Conservation (phyloP, 2,329 filamentous ascomycete genomes). For the Chaetoscypha palmicola region DNA sequence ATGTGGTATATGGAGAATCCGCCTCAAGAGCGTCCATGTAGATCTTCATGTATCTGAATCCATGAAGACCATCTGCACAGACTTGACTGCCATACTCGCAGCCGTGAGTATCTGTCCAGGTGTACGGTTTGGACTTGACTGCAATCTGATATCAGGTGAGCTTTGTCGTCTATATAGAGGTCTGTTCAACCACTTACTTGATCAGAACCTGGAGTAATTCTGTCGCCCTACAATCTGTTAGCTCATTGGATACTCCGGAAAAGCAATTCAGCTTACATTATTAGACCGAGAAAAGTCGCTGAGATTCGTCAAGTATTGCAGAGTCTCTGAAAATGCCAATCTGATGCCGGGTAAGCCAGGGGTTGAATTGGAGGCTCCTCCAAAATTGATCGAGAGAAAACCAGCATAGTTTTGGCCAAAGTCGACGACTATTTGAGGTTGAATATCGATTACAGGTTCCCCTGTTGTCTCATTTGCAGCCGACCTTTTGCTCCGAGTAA, state of each 20-base stretch:
- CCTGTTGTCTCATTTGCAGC: constrained; percentile 1
- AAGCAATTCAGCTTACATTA: constrained; percentile 30
- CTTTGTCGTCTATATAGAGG: no score
- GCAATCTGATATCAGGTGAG: constrained; percentile 34
- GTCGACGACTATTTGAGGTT: constrained; percentile 40
- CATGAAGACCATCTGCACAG: constrained; percentile 46
- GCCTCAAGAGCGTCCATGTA: constrained; percentile 37
- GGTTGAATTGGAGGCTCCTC: constrained; percentile 27
- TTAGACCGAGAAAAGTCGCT: constrained; percentile 45
- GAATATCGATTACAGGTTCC: constrained; percentile 4
- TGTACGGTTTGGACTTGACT: constrained; percentile 36
- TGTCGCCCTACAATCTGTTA: constrained; percentile 27
- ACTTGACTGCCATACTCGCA: constrained; percentile 39
- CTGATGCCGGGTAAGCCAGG: constrained; percentile 37
- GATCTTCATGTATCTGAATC: constrained; percentile 46
- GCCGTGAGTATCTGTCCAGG: constrained; percentile 40
- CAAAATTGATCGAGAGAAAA: constrained; percentile 37
- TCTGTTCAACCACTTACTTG: constrained; percentile 36
- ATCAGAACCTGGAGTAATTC: constrained; percentile 41
- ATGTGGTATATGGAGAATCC: constrained; percentile 40
- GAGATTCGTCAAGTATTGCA: constrained; percentile 37
- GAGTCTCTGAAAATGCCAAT: constrained; percentile 43
- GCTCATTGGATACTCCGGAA: neutral
- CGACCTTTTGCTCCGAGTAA: constrained; percentile 21
- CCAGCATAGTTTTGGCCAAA: constrained; percentile 44